Base-by-base conservation (phyloP, 768 basidiomycete species). In the Pulveroboletus sp. region DNA sequence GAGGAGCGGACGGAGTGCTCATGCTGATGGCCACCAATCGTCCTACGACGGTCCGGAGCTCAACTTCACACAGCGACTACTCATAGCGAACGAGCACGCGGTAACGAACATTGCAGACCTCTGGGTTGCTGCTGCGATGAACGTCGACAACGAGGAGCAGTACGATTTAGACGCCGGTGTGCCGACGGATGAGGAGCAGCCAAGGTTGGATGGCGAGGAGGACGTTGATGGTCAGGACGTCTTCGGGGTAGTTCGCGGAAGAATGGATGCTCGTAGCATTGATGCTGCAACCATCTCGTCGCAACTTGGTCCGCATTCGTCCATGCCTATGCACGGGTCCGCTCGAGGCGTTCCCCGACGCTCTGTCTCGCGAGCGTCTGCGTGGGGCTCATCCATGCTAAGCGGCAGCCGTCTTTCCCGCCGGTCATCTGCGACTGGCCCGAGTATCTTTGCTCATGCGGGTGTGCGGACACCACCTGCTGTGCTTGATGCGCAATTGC, bases 71-170 rank as follows among this genome's bases (percentile, higher is more conserved):
- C 90, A 95, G 64, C 78, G 91, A 51, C 63, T 95, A 21, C 71
- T 95, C 39, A 83, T 94, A 73, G 95, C 95, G 17, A 96, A 96
- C 68, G 93, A 96, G 69, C 89, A 92, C 58, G 87, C 91, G 11
- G 93, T 93, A 5, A 94, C 91, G 49, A 92, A 86, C 57, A 89
- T 99, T 61, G 90, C 93, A 21, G 95, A 97, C 69, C 73, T 99
- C 18, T 99, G 96, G 96, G 91, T 98, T 45, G 92, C 93, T 5
- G 89, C 94, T 17, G 96, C 95, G 6, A 91, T 95, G 72, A 96
- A 95, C 52, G 91, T 86, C 28, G 93, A 95, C 62, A 87, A 89
- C 58, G 92, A 93, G 56, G 85, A 93, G 49, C 83, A 84, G 3
- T 88, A 87, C 52, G 73, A 75, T 52, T 68, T 70, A 15, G 77